Conservation (phyloP, 2,329 filamentous ascomycete genomes). For the Sporothrix globosa region DNA sequence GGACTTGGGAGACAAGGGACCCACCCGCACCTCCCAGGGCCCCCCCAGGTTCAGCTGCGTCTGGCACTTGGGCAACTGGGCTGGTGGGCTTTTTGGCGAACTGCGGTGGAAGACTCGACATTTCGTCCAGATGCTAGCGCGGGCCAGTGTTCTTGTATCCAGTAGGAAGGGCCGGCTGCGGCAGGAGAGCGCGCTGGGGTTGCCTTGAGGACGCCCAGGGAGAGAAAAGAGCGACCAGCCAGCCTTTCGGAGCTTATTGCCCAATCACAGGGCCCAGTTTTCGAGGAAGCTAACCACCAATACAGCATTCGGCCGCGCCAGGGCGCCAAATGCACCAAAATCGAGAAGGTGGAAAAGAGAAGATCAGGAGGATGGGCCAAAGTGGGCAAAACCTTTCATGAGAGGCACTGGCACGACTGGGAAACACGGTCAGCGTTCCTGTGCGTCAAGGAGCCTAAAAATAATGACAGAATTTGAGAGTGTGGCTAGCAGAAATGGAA, state of each 20-base stretch:
- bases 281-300: slow-evolving; percentile 10
- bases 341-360: neutral
- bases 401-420: neutral
- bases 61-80: neutral
- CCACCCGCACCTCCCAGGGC: slow-evolving; percentile 11
- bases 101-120: neutral
- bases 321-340: slow-evolving; percentile 17
- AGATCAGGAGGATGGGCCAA: neutral
- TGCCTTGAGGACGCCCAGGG: neutral
- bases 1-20: neutral
- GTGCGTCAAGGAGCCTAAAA: neutral
- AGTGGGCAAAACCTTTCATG: neutral
- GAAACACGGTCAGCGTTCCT: neutral
- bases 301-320: slow-evolving; percentile 21
- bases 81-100: neutral
- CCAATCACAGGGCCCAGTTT: slow-evolving; percentile 2
- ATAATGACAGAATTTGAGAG: slow-evolving; percentile 1
- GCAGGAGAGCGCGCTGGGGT: slow-evolving; percentile 6
- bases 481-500: neutral
- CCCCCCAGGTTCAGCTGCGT: neutral
- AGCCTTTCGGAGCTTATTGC: neutral
- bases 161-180: slow-evolving; percentile 6
- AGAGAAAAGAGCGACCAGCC: neutral
- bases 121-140: neutral
- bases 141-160: neutral